Evolutionary conservation across 2,329 filamentous ascomycete species (phyloP), one percentile per base, ranked within the genome.

Genomic region (Rutstroemia sp.): DNA sequence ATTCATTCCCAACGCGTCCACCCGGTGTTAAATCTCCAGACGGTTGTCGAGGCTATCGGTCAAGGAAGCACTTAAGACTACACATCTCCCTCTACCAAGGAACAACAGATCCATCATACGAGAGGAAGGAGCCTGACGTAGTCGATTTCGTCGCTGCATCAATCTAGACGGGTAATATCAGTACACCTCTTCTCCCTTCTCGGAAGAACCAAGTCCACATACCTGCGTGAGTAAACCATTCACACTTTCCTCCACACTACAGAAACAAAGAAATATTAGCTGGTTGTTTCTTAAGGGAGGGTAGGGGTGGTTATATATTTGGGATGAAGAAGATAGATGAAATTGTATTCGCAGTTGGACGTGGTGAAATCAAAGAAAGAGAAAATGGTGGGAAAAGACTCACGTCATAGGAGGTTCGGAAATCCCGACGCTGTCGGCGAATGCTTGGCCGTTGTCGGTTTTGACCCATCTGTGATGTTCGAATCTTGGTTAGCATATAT

Each of bases 361-460:
- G 12, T 34, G 30, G 9, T 12, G 12, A 34, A 34, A 4, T 14
- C 4, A 34, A 9, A 34, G 30, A 34, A 4, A 34, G 30, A 14
- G 21, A 27, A 46, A 47, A 21, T 4, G 10, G 19, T 7, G 21
- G 21, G 14, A 47, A 27, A 7, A 5, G 1, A 27, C 68, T 42
- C 58, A 39, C 18, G 62, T 65, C 42, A 71, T 61, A 2, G 71
- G 67, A 0, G 74, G 72, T 42, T 69, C 58, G 1, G 64, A 54
- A 2, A 73, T 48, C 0, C 72, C 72, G 9, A 68, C 49, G 0
- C 42, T 49, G 48, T 65, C 59, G 0, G 74, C 72, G 37, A 67
- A 71, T 0, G 49, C 54, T 56, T 72, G 71, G 0, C 75, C 75
- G 66, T 75, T 72, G 4, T 71, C 72, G 0, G 74, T 77, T 57